Evolutionary conservation across 805 yeast species (phyloP).

Genomic region (Lipomyces kockii): DNA sequence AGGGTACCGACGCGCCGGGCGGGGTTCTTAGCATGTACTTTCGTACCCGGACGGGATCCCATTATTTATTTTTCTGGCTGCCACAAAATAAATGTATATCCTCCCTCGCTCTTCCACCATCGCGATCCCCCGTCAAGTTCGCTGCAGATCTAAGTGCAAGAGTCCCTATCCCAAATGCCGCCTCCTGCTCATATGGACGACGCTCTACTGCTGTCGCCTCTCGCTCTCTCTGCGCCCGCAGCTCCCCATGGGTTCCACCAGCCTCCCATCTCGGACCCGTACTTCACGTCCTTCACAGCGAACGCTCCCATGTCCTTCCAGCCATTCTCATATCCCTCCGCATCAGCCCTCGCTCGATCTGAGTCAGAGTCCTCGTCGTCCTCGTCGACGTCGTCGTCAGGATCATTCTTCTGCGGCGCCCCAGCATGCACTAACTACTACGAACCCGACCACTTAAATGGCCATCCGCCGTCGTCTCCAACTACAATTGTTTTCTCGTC

Average conservation of each 20-base stretch:
- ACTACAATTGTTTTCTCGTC: slow-evolving; percentile 3
- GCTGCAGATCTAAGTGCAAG: not conserved
- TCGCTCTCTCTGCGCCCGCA: not conserved
- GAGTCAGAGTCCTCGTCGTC: not conserved
- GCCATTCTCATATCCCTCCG: not conserved
- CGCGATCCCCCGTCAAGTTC: not conserved
- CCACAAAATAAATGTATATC: not conserved
- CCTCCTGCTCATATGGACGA: not conserved
- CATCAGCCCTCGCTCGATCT: not conserved
- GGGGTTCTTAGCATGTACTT: not conserved
- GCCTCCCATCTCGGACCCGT: not conserved
- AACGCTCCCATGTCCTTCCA: not conserved
- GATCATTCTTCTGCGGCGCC: not conserved
- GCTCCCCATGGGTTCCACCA: not conserved
- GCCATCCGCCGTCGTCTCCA: slow-evolving; percentile 5
- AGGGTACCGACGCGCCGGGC: not conserved
- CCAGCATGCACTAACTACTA: not conserved
- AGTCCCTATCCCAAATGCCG: not conserved
- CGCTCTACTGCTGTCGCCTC: slow-evolving; percentile 2
- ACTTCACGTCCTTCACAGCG: not conserved
- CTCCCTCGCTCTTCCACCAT: not conserved
- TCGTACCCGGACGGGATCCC: not conserved
- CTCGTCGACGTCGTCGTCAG: not conserved
- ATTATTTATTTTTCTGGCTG: not conserved
- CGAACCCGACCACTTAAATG: not conserved